Evolutionary conservation across 2,329 filamentous ascomycete genomes (phyloP).

Genomic region (Aspergillus ustus): DNA sequence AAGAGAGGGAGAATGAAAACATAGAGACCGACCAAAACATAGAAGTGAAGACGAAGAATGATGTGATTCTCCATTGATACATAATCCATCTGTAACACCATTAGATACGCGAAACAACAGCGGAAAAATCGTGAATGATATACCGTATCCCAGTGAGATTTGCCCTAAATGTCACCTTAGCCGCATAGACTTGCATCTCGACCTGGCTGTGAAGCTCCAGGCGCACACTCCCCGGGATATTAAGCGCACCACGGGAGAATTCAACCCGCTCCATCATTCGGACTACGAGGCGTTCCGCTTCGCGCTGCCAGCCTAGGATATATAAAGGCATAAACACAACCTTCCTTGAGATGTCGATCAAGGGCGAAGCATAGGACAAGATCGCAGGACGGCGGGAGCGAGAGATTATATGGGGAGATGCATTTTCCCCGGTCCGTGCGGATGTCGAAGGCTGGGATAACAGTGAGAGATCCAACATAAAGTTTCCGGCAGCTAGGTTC

Average conservation of each 20-base stretch:
- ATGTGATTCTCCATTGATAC: constrained; percentile 77
- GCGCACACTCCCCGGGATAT: constrained; percentile 59
- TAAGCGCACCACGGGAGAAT: constrained; percentile 62
- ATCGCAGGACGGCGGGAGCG: constrained; percentile 75
- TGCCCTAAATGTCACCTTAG: constrained; percentile 71
- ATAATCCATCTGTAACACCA: constrained; percentile 69
- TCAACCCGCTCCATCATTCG: constrained; percentile 73
- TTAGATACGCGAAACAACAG: constrained; percentile 23
- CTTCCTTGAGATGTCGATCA: constrained; percentile 66
- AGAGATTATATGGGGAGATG: constrained; percentile 54
- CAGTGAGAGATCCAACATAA: constrained; percentile 85
- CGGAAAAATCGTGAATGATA: constrained; percentile 18
- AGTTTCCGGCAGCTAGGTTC: constrained; percentile 83
- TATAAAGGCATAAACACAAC: constrained; percentile 71
- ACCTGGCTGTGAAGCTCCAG: constrained; percentile 72
- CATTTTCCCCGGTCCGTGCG: constrained; percentile 33
- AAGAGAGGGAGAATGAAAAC: constrained; percentile 67
- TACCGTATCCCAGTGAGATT: constrained; percentile 72
- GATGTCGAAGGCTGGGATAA: constrained; percentile 54
- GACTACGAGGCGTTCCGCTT: constrained; percentile 68
- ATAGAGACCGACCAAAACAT: constrained; percentile 81
- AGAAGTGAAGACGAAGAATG: constrained; percentile 69
- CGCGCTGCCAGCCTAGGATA: constrained; percentile 66
- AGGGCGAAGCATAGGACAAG: constrained; percentile 75
- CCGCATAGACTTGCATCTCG: constrained; percentile 76